A percentile compares a stretch with the other conserved stretches of the same genome.
Evolutionary conservation across 2,329 filamentous ascomycete genomes (phyloP).

Genomic region (Rachicladosporium sp.): DNA sequence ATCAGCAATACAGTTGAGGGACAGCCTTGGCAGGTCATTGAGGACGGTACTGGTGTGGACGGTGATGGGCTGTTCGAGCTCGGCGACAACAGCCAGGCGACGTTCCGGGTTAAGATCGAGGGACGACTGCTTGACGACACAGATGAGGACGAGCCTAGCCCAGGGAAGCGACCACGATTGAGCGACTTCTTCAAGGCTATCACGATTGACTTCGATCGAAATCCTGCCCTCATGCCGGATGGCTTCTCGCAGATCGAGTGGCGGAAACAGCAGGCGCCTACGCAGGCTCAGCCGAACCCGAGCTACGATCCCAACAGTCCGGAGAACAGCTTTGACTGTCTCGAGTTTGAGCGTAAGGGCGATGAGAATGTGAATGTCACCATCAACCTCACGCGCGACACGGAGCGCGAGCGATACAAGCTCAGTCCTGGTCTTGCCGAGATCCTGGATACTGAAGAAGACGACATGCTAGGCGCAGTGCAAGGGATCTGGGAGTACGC

Average conservation of each 20-base stretch:
- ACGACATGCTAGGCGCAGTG: slow-evolving; percentile 74
- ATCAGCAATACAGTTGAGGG: slow-evolving; percentile 89
- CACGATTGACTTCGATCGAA: slow-evolving; percentile 47
- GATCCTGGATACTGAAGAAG: slow-evolving; percentile 74
- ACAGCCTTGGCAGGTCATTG: slow-evolving; percentile 75
- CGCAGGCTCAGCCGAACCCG: slow-evolving; percentile 34
- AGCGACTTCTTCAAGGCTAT: slow-evolving; percentile 77
- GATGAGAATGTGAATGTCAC: slow-evolving; percentile 89
- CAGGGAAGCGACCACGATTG: slow-evolving; percentile 38
- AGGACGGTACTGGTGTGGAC: slow-evolving; percentile 39
- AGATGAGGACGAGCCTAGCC: slow-evolving; percentile 36
- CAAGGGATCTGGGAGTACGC: slow-evolving; percentile 96
- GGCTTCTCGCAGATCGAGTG: slow-evolving; percentile 60
- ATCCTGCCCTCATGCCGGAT: slow-evolving; percentile 53
- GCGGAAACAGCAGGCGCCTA: slow-evolving; percentile 56
- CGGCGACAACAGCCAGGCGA: slow-evolving; percentile 60
- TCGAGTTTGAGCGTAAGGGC: slow-evolving; percentile 81
- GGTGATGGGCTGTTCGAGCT: slow-evolving; percentile 68
- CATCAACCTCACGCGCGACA: slow-evolving; percentile 74
- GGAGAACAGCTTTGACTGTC: slow-evolving; percentile 71
- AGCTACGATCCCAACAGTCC: slow-evolving; percentile 40
- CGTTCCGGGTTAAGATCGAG: slow-evolving; percentile 85
- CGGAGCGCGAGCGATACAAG: slow-evolving; percentile 72
- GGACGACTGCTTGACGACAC: slow-evolving; percentile 59
- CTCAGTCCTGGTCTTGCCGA: slow-evolving; percentile 70